Evolutionary conservation across 805 yeast species (phyloP).

Genomic region (Brettanomyces anomalus): DNA sequence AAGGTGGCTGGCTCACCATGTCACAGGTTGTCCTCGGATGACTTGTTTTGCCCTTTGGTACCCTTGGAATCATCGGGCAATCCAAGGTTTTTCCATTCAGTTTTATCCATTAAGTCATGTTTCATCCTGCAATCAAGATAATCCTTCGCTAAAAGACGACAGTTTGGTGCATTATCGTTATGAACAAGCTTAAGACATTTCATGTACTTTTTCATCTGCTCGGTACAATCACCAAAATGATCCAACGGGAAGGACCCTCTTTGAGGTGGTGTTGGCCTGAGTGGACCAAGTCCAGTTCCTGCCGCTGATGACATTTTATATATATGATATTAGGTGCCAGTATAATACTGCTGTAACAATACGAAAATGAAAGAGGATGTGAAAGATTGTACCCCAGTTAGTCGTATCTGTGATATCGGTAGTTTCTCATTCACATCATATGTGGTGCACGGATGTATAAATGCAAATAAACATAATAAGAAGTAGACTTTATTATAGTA

Average conservation of each 20-base stretch:
- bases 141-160: conserved; percentile 72
- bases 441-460: too few species aligned
- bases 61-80: conserved; percentile 22
- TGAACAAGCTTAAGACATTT: conserved; percentile 68
- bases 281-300: conserved; percentile 33
- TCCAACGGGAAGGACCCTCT: conserved; percentile 95
- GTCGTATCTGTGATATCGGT: too few species aligned
- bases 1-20: too few species aligned
- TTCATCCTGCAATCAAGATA: conserved; percentile 89
- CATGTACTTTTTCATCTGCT: conserved; percentile 65
- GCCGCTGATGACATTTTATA: too few species aligned
- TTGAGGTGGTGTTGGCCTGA: conserved; percentile 89
- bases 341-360: too few species aligned
- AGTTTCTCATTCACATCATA: too few species aligned
- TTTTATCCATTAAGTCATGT: conserved; percentile 34
- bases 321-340: too few species aligned
- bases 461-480: too few species aligned
- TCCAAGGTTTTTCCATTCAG: conserved; percentile 29
- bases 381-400: too few species aligned
- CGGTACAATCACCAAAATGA: conserved; percentile 75
- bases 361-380: too few species aligned
- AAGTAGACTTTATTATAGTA: too few species aligned
- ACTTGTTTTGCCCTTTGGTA: not conserved
- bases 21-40: not conserved
- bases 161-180: conserved; percentile 86